Base-by-base conservation (phyloP, 2,329 filamentous ascomycete genomes). In the Aspergillus pseudoviridinutans region DNA sequence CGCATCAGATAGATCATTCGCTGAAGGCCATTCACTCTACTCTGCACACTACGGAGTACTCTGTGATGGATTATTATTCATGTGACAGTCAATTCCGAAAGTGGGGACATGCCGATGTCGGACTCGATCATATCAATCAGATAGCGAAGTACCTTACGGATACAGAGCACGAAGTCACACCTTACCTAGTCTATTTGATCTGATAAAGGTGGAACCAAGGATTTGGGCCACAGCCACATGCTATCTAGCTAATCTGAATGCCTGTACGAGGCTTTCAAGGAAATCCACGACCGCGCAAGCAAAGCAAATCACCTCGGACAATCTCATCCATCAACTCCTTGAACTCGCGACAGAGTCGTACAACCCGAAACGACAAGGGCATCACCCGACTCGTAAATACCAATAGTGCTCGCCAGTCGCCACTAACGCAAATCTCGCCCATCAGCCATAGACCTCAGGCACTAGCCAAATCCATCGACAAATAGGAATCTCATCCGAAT, bases 121-220 rank as follows among this genome's bases (percentile, higher is more conserved):
- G 56, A 28, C 20, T 44, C 7, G 56, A 61, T 61, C 59, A 61
- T 61, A 61, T 61, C 59, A 61, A 61, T 61, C 58, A 58, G 54
- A 57, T 59, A 47, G 44, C 32, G 6, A 17, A 38, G 32, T n/a
- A 42, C 42, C 8, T 10, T 29, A 10, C 9, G 42, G 20, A 41
- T n/a, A 41, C 35, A 7, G 9, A n/a, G 5, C 8, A 44, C 41
- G 20, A 12, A 44, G 41, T 44, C n/a, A 38, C 12, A 3, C 1
- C 10, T 12, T 20, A n/a, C n/a, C n/a, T n/a, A 12, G 41, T 22
- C 41, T 17, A 7, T 35, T 35, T 17, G 14, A 35, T 35, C 32
- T 35, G 32, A 35, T 35, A 35, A 35, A 35, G 4, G 6, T 35
- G 14, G 32, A 35, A 35, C 32, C 32, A 35, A 5, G 3, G 29